These are phyloP conservation scores for Arthrobotrys megalospora DNA, from an alignment of 2,329 filamentous ascomycete species.

Conservation along the genomic window DNA sequence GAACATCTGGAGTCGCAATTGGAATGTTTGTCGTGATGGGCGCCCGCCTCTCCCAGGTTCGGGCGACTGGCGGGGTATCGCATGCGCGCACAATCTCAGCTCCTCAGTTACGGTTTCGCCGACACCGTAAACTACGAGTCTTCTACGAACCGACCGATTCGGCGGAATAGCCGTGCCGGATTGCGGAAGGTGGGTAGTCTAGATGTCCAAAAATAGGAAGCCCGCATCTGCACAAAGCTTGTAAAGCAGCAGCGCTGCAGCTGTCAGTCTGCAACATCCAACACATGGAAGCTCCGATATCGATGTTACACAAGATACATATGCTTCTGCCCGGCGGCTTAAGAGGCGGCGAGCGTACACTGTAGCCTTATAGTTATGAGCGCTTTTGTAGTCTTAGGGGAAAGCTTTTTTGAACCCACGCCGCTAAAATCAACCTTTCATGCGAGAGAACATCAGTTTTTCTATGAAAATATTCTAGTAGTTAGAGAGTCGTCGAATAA, in stretches of 20 bases:
- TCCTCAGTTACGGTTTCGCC: slow-evolving; percentile 18
- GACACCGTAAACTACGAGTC: background rate
- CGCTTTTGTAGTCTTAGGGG: no score
- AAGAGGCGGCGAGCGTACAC: no score
- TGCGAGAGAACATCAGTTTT: no score
- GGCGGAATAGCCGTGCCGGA: slow-evolving; percentile 35
- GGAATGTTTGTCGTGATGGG: slow-evolving; percentile 33
- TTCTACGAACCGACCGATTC: background rate
- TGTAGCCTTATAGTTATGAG: no score
- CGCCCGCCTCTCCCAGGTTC: background rate
- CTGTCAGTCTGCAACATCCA: slow-evolving; percentile 2
- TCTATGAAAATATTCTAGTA: no score
- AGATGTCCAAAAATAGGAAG: slow-evolving; percentile 30
- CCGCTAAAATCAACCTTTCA: no score
- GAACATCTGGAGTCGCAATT: slow-evolving; percentile 17
- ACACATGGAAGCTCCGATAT: background rate
- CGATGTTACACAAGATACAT: no score
- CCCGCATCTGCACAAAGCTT: slow-evolving; percentile 2
- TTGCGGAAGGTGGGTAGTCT: slow-evolving; percentile 1
- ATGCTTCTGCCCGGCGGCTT: no score
- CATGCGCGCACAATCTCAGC: no score
- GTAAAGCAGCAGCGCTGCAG: background rate
- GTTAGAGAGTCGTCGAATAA: no score
- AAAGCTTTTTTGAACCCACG: no score
- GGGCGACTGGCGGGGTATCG: background rate